Evolutionary conservation across 495 filamentous ascomycete species (phyloP).

Genomic region (Pyrenula aspistea): DNA sequence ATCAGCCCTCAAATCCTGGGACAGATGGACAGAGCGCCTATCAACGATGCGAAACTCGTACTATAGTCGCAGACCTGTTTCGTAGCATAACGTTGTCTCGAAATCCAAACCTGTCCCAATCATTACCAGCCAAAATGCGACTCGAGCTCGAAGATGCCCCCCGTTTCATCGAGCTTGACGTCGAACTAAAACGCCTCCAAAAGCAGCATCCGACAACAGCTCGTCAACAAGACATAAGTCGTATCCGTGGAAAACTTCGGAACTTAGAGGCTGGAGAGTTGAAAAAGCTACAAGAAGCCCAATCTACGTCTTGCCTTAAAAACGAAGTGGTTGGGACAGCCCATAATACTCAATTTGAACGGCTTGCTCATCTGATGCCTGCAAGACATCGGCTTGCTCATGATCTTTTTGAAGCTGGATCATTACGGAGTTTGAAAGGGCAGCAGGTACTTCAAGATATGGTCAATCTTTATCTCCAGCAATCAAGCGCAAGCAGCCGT

Average conservation of each 20-base stretch:
- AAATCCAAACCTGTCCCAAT: constrained; percentile 14
- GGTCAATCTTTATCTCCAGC: constrained; percentile 15
- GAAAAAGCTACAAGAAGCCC: constrained; percentile 7
- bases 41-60: constrained; percentile 8
- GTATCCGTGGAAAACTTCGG: constrained; percentile 5
- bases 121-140: constrained; percentile 11
- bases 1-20: constrained; percentile 8
- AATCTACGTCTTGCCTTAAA: constrained; percentile 6
- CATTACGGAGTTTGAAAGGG: constrained; percentile 6
- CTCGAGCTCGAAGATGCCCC: constrained; percentile 5
- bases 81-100: constrained; percentile 8
- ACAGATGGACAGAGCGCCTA: constrained; percentile 8
- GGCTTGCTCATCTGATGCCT: constrained; percentile 7
- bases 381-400: constrained; percentile 10
- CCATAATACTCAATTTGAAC: not conserved
- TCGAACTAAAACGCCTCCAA: constrained; percentile 4
- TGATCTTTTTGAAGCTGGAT: constrained; percentile 10
- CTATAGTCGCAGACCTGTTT: constrained; percentile 10
- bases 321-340: not conserved
- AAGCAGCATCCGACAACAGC: not conserved
- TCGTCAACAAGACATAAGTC: not conserved
- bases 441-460: constrained; percentile 25
- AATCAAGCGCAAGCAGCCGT: constrained; percentile 4
- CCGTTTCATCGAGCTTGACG: constrained; percentile 4
- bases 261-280: constrained; percentile 11